Base-by-base conservation (phyloP, 495 filamentous ascomycete species). In the Achaetomiella virescens region DNA sequence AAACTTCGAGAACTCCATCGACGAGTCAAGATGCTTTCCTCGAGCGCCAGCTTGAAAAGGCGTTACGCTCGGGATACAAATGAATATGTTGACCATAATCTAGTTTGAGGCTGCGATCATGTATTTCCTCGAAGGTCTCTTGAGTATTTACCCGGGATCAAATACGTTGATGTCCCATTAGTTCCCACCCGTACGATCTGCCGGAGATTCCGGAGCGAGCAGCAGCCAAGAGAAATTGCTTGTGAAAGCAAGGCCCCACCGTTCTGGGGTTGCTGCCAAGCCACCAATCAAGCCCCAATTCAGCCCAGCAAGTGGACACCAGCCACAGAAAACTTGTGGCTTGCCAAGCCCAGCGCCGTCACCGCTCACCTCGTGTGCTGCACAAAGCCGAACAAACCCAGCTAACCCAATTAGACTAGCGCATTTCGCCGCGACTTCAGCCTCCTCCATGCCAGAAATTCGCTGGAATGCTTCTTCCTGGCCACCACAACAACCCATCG, bases 381-480 rank as follows among this genome's bases (percentile, higher is more conserved):
- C 17, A 17, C 43, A 54, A 50, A 38, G 8, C 24, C 37, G n/a
- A 9, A 3, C 17, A 10, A 24, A 18, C 2, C 3, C 2, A 24
- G 14, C 42, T 58, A 62, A 22, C 61, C 49, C 1, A 18, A 25
- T 50, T 7, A 49, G 57, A 17, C 48, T 63, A 64, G 64, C 43
- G 55, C 8, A 4, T 25, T 18, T 25, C 29, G 57, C 43, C 60
- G 62, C 65, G 60, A 51, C 62, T 61, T 65, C 60, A 67, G 60
- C 58, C 64, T 62, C 52, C 40, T n/a, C 42, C 25, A 36, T n/a
- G 54, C 46, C 52, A 54, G 62, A 61, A 63, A 64, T 61, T 61
- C 58, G 42, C 57, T 46, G 55, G 11, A 42, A 31, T 27, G 24
- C 22, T 59, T 49, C 52, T 20, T 38, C 42, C 44, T 25, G 42